Evolutionary conservation across 768 basidiomycete species (phyloP).

Genomic region (Lactarius tabidus): DNA sequence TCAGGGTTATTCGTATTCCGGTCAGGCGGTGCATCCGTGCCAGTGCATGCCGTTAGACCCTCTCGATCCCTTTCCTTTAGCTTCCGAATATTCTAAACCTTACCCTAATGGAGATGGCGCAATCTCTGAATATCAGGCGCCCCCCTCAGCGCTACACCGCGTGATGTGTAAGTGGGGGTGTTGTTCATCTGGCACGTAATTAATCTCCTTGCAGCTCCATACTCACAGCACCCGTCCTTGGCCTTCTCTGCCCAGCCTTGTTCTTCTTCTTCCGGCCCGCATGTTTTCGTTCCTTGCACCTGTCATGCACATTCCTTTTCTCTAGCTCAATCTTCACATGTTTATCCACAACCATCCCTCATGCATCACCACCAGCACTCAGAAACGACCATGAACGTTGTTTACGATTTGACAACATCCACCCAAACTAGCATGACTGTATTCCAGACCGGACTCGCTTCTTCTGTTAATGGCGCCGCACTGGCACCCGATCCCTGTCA

Average conservation of each 20-base stretch:
- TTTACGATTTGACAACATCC: conserved; percentile 3
- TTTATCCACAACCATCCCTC: not conserved
- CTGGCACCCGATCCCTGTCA: not conserved
- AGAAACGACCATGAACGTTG: conserved; percentile 4
- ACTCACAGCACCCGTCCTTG: conserved; percentile 1
- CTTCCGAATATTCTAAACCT: conserved; percentile 5
- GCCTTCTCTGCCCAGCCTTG: not conserved
- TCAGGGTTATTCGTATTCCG: not conserved
- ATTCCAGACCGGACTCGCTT: not conserved
- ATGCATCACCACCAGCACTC: not conserved
- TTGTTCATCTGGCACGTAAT: conserved; percentile 4
- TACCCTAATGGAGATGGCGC: conserved; percentile 13
- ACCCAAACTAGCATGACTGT: conserved; percentile 6
- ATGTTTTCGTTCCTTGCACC: not conserved
- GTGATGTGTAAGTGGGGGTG: conserved; percentile 9
- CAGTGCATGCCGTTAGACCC: conserved; percentile 8
- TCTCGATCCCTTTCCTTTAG: not conserved
- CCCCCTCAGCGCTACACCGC: conserved; percentile 1
- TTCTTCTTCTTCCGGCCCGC: not conserved
- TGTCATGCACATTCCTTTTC: not conserved
- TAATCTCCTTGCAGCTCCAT: conserved; percentile 4
- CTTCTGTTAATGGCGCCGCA: not conserved
- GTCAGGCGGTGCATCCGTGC: not conserved
- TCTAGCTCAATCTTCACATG: not conserved
- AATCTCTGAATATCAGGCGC: conserved; percentile 11